phyloP scores from a whole-genome alignment of 805 yeast genomes.

The Zygosaccharomyces bisporus region DNA sequence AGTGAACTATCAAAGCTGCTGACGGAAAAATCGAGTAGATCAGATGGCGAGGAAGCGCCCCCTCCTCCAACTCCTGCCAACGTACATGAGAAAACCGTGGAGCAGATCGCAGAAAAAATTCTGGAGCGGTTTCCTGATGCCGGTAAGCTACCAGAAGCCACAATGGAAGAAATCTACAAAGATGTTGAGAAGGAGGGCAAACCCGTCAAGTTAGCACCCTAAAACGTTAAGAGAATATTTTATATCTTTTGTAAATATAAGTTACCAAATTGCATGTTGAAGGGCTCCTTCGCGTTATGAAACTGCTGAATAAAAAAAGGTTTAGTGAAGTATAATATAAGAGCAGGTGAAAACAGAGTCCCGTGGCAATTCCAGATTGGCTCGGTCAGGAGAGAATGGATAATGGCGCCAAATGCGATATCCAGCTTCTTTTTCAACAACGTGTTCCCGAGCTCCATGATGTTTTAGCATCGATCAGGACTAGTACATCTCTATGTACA shows the following conservation, averaged over 20 bases:
- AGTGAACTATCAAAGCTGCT: slow-evolving; percentile 40
- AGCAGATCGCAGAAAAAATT: slow-evolving; percentile 10
- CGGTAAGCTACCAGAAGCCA: slow-evolving; percentile 11
- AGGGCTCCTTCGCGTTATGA: slow-evolving; percentile 2
- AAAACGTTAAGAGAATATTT: not conserved
- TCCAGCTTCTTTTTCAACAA: slow-evolving; percentile 2
- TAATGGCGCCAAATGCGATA: slow-evolving; percentile 1
- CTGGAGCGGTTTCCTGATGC: slow-evolving; percentile 8
- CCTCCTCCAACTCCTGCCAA: slow-evolving; percentile 5
- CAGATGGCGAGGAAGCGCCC: slow-evolving; percentile 11
- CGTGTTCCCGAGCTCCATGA: slow-evolving; percentile 9
- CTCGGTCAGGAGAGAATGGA: slow-evolving; percentile 6
- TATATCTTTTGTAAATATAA: slow-evolving; percentile 7
- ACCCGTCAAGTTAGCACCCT: slow-evolving; percentile 16
- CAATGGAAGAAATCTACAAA: slow-evolving; percentile 24
- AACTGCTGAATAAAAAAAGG: not conserved
- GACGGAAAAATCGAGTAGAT: slow-evolving; percentile 35
- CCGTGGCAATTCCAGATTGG: not conserved
- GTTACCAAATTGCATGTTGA: slow-evolving; percentile 6
- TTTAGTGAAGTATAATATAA: not conserved
- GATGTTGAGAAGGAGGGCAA: slow-evolving; percentile 22
- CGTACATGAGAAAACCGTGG: slow-evolving; percentile 8
- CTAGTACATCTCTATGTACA: slow-evolving; percentile 2
- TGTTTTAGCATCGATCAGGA: not conserved
- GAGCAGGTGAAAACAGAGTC: not conserved